These are phyloP conservation scores for Acacia melanoxylon DNA, from an alignment of 306 rosid genomes.

Conservation along the genomic window DNA sequence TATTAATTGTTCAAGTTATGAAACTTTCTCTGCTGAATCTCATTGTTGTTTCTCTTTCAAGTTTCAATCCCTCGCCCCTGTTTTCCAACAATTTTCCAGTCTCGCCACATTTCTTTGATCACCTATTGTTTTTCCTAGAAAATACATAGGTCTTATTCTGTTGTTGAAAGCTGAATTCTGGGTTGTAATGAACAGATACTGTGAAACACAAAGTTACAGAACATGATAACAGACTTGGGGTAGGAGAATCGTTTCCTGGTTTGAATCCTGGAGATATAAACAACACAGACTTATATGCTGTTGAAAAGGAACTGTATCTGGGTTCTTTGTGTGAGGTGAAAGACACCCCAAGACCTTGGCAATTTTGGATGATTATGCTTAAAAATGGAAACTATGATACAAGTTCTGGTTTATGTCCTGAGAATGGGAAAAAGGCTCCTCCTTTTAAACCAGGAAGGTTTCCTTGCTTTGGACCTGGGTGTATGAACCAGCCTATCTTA, in stretches of 20 bases:
- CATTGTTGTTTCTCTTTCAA: not conserved
- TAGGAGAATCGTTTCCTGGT: slow-evolving; percentile 49
- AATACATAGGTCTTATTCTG: not conserved
- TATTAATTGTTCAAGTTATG: not conserved
- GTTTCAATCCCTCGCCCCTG: too few relatives aligned
- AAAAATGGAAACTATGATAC: not conserved
- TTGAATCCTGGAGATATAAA: not conserved
- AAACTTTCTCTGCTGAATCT: not conserved
- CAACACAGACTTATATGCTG: not conserved
- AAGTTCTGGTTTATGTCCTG: not conserved
- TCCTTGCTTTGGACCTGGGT: not conserved
- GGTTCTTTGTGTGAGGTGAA: not conserved
- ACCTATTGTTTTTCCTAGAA: not conserved
- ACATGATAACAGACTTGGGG: slow-evolving; percentile 55
- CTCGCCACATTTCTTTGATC: not conserved
- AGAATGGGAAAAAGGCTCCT: not conserved
- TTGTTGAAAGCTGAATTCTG: not conserved
- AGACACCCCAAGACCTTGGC: not conserved
- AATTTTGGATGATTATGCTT: not conserved
- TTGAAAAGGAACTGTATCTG: not conserved
- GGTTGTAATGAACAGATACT: slow-evolving; percentile 36
- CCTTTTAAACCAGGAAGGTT: not conserved
- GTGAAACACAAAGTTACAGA: slow-evolving; percentile 42
- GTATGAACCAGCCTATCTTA: slow-evolving; percentile 3
- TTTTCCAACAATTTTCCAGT: not conserved